A percentile compares a stretch with the other conserved stretches of the same genome.
These are phyloP conservation scores for Xylariaceae sp. DNA, from an alignment of 2,329 filamentous ascomycete species.

Conservation along the genomic window DNA sequence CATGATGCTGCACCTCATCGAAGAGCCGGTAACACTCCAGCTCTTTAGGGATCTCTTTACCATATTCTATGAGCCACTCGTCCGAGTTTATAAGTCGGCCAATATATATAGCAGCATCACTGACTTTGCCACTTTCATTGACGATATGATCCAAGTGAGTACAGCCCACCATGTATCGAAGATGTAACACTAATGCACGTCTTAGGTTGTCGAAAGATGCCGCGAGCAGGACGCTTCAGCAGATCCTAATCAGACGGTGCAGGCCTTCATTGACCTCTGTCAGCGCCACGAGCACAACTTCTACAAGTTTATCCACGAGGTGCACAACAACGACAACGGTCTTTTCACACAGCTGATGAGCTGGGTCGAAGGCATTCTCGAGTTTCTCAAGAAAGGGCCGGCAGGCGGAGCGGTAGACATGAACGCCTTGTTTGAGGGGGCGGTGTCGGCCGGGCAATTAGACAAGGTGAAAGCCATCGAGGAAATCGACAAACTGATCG, in stretches of 20 bases:
- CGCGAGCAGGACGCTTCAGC: conserved; percentile 78
- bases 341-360: conserved; percentile 95
- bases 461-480: conserved; percentile 67
- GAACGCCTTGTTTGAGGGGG: conserved; percentile 86
- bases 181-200: background rate
- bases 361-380: conserved; percentile 93
- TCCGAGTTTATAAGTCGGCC: conserved; percentile 96
- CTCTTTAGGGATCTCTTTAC: conserved; percentile 94
- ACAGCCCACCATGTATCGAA: background rate
- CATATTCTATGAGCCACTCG: conserved; percentile 97
- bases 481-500: conserved; percentile 82
- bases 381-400: conserved; percentile 85
- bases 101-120: conserved; percentile 98
- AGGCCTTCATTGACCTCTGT: conserved; percentile 96
- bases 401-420: conserved; percentile 85
- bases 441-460: conserved; percentile 61
- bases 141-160: conserved; percentile 80
- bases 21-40: conserved; percentile 95
- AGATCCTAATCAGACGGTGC: conserved; percentile 96
- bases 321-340: conserved; percentile 94
- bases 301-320: conserved; percentile 98
- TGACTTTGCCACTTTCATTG: conserved; percentile 88
- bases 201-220: conserved; percentile 60
- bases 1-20: conserved; percentile 94
- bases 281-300: conserved; percentile 93